A percentile compares a stretch with the other conserved stretches of the same genome.
Evolutionary conservation across 305 asterid genomes (phyloP).

Genomic region (Ajuga reptans): DNA sequence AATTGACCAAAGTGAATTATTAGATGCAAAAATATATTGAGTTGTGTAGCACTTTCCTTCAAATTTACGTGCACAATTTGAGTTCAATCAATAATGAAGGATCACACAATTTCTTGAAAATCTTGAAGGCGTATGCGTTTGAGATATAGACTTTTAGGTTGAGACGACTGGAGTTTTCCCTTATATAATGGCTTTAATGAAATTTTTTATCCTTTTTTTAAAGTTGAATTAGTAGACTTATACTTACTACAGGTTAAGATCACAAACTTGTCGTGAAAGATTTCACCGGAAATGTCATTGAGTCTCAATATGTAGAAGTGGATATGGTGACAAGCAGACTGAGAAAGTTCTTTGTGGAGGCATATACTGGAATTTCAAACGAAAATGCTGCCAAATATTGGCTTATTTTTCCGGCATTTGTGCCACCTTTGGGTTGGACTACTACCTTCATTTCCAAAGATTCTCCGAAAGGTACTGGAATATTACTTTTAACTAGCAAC

Average conservation of each 20-base stretch:
- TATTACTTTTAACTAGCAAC: too few relatives aligned
- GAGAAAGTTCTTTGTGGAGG: slow-evolving; percentile 54
- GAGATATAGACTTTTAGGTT: background rate
- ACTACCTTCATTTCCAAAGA: slow-evolving; percentile 55
- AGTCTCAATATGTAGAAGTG: slow-evolving; percentile 51
- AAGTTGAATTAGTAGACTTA: slow-evolving; percentile 4
- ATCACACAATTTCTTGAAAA: background rate
- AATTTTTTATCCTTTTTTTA: background rate
- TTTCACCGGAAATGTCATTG: slow-evolving; percentile 43
- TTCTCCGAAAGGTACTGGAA: slow-evolving; percentile 46
- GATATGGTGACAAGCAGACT: slow-evolving; percentile 50
- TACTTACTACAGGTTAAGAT: slow-evolving; percentile 50
- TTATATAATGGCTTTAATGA: background rate
- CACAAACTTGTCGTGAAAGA: slow-evolving; percentile 53
- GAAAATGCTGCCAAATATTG: slow-evolving; percentile 46
- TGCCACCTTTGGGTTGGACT: slow-evolving; percentile 68
- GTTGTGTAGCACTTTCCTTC: background rate
- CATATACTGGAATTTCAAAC: slow-evolving; percentile 53
- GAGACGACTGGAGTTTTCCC: too few relatives aligned
- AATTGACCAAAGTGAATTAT: background rate
- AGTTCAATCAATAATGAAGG: too few relatives aligned
- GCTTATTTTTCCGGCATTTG: slow-evolving; percentile 61
- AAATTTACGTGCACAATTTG: background rate
- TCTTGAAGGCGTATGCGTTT: background rate
- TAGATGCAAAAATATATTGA: background rate